Percentiles rank a stretch among this genome's conserved stretches.
These are phyloP conservation scores for Rhodotorula sp. DNA, from an alignment of 1,284 basidiomycete species.

Conservation along the genomic window DNA sequence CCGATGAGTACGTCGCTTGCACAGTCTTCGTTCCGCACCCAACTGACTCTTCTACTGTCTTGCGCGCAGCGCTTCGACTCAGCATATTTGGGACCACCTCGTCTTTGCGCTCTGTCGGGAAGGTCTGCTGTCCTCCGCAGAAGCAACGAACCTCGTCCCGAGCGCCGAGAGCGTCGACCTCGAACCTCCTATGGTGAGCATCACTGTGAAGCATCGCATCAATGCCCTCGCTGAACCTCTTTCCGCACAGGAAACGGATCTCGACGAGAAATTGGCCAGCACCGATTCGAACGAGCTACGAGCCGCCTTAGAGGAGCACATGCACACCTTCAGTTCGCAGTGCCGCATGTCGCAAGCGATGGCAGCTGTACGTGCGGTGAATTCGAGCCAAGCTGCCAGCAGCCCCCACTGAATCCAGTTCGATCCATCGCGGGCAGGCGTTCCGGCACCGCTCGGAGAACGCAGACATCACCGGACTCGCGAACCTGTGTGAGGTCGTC, in stretches of 20 bases:
- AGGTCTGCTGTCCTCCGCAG: constrained; percentile 7
- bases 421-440: too few species aligned
- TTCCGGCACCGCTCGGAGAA: too few species aligned
- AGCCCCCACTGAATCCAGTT: too few species aligned
- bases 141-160: not conserved
- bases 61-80: not conserved
- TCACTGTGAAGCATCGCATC: not conserved
- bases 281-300: constrained; percentile 10
- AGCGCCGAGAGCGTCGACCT: constrained; percentile 6
- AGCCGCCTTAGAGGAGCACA: not conserved
- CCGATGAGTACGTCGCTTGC: constrained; percentile 10
- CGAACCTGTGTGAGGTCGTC: constrained; percentile 21
- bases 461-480: constrained; percentile 1
- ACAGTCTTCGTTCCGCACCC: too few species aligned
- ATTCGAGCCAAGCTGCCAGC: not conserved
- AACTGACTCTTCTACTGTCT: not conserved
- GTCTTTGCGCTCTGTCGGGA: constrained; percentile 15
- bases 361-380: not conserved
- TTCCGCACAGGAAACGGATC: not conserved
- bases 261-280: not conserved
- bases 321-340: constrained; percentile 1
- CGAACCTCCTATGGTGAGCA: not conserved
- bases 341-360: not conserved
- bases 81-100: constrained; percentile 8
- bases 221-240: not conserved